phyloP scores from a whole-genome alignment of 2,329 filamentous ascomycete species.

The Trichophyton verrucosum region DNA sequence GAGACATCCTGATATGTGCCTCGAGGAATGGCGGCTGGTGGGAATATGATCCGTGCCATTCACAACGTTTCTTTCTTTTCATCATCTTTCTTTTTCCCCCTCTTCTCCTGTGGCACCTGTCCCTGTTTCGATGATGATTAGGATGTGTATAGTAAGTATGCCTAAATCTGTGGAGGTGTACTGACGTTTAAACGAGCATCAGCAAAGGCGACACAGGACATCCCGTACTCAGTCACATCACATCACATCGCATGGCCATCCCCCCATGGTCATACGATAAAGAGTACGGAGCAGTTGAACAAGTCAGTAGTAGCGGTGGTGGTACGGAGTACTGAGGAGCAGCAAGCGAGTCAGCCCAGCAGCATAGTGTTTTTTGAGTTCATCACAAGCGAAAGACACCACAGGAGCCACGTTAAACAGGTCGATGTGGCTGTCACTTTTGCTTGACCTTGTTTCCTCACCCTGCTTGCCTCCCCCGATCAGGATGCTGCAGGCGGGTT shows the following conservation, averaged over 20 bases:
- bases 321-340: not conserved
- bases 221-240: not conserved
- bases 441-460: not conserved
- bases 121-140: not conserved
- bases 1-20: not conserved
- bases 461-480: not conserved
- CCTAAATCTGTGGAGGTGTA: not conserved
- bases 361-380: not conserved
- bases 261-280: not conserved
- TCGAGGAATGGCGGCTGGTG: not conserved
- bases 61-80: not conserved
- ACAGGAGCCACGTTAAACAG: not conserved
- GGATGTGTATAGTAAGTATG: not conserved
- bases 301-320: too few relatives aligned
- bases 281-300: not conserved
- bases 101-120: not conserved
- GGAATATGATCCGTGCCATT: constrained; percentile 1
- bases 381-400: not conserved
- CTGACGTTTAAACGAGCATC: not conserved
- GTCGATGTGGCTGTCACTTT: not conserved
- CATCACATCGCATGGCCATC: not conserved
- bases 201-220: not conserved
- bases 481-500: constrained; percentile 1
- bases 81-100: not conserved
- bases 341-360: not conserved